Evolutionary conservation across 768 basidiomycete species (phyloP).

Genomic region (Lactarius hengduanensis): DNA sequence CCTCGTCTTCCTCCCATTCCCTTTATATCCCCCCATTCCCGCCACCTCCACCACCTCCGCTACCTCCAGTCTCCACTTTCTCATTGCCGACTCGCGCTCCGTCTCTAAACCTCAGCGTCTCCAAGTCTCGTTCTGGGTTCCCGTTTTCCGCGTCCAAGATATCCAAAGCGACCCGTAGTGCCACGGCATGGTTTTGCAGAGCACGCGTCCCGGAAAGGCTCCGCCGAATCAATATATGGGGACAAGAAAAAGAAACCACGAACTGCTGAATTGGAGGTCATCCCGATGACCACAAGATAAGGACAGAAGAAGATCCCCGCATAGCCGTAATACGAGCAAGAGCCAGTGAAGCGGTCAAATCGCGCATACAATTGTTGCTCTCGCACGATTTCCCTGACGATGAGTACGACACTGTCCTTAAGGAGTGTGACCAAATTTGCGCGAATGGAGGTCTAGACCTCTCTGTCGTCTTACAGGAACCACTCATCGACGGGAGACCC

Average conservation of each 20-base stretch:
- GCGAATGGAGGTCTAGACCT: slow-evolving; percentile 48
- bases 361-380: slow-evolving; percentile 37
- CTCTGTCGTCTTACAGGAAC: slow-evolving; percentile 57
- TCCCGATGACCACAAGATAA: background rate
- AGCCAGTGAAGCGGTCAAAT: slow-evolving; percentile 6
- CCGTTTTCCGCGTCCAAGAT: slow-evolving; percentile 1
- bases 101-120: background rate
- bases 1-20: background rate
- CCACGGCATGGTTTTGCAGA: background rate
- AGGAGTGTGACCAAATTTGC: slow-evolving; percentile 63
- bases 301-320: background rate
- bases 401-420: slow-evolving; percentile 44
- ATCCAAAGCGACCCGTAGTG: slow-evolving; percentile 7
- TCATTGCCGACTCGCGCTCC: background rate
- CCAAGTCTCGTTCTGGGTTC: slow-evolving; percentile 14
- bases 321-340: background rate
- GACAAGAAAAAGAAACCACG: background rate
- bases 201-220: background rate
- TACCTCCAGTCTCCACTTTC: background rate
- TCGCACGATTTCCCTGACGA: slow-evolving; percentile 33
- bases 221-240: background rate
- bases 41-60: background rate
- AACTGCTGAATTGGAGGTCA: background rate
- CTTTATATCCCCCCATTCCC: background rate
- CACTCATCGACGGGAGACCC: slow-evolving; percentile 58